These are phyloP conservation scores for Boletales sp. DNA, from an alignment of 768 basidiomycete species.

Conservation along the genomic window DNA sequence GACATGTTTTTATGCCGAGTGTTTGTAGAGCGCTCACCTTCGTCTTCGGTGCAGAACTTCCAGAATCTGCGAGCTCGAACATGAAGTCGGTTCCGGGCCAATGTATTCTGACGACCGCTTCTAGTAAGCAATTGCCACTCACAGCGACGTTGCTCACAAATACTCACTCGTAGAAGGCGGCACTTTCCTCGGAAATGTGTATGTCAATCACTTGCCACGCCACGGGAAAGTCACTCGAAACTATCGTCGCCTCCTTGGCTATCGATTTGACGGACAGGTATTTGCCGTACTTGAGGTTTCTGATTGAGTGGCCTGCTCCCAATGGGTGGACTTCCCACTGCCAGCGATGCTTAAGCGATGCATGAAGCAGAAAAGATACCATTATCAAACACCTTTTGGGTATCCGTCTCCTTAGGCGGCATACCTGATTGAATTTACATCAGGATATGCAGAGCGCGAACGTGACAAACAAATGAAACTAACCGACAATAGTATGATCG, in stretches of 20 bases:
- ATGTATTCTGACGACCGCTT: constrained; percentile 16
- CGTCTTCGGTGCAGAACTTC: constrained; percentile 26
- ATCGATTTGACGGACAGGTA: constrained; percentile 26
- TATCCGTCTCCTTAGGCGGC: constrained; percentile 27
- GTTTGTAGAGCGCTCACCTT: constrained; percentile 16
- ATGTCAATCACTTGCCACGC: constrained; percentile 28
- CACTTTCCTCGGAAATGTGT: constrained; percentile 22
- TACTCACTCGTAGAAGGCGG: constrained; percentile 27
- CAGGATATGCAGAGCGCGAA: background rate
- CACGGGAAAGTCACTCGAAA: constrained; percentile 26
- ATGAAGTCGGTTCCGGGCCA: constrained; percentile 28
- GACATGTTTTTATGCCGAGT: background rate
- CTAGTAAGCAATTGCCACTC: background rate
- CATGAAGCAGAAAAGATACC: background rate
- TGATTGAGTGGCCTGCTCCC: constrained; percentile 28
- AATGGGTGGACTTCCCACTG: constrained; percentile 30
- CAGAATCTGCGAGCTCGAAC: constrained; percentile 25
- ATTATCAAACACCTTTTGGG: constrained; percentile 22
- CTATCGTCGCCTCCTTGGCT: constrained; percentile 20
- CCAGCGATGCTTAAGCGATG: background rate
- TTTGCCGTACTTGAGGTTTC: constrained; percentile 30
- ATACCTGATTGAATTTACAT: constrained; percentile 18
- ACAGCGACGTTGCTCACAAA: background rate
- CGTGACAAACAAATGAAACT: background rate
- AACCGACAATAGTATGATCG: constrained; percentile 22